A percentile compares a stretch with the other conserved stretches of the same genome.
Evolutionary conservation across 1,139 yeast species (phyloP).

Genomic region (Sugiyamaella japonica): DNA sequence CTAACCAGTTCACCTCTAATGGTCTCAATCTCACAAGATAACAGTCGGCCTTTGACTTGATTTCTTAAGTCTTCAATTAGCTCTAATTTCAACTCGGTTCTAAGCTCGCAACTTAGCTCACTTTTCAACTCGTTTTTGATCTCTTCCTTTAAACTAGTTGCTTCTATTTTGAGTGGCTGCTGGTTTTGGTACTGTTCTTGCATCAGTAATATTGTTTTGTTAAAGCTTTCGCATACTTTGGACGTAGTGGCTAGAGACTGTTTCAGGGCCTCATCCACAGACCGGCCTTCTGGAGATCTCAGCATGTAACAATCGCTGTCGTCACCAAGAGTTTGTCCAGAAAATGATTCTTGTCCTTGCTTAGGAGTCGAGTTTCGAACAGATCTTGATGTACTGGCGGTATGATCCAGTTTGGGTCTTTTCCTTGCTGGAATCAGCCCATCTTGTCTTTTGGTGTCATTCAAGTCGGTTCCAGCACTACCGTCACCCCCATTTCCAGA

Average conservation of each 20-base stretch:
- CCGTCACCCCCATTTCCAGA: background rate
- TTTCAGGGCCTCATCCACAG: constrained; percentile 1
- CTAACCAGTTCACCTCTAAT: constrained; percentile 1
- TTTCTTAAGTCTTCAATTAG: constrained; percentile 2
- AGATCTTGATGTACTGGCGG: background rate
- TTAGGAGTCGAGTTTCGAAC: background rate
- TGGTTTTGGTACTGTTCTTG: background rate
- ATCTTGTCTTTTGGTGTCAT: background rate
- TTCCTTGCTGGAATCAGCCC: background rate
- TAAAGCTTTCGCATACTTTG: constrained; percentile 14
- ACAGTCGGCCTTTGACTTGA: constrained; percentile 2
- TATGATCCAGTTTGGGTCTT: background rate
- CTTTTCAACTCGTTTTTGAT: constrained; percentile 10
- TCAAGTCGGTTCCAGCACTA: background rate
- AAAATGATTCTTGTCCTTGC: background rate
- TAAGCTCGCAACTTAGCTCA: constrained; percentile 7
- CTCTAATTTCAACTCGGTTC: constrained; percentile 1
- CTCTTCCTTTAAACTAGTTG: background rate
- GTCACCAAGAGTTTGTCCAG: background rate
- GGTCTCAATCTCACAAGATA: background rate
- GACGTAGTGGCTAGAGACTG: constrained; percentile 10
- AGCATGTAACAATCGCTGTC: background rate
- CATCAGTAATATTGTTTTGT: background rate
- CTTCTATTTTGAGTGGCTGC: background rate
- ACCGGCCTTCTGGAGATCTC: background rate